Evolutionary conservation across 176 grass and related monocot species (phyloP), one percentile per base, ranked within the genome.

Genomic region (Oryza punctata): DNA sequence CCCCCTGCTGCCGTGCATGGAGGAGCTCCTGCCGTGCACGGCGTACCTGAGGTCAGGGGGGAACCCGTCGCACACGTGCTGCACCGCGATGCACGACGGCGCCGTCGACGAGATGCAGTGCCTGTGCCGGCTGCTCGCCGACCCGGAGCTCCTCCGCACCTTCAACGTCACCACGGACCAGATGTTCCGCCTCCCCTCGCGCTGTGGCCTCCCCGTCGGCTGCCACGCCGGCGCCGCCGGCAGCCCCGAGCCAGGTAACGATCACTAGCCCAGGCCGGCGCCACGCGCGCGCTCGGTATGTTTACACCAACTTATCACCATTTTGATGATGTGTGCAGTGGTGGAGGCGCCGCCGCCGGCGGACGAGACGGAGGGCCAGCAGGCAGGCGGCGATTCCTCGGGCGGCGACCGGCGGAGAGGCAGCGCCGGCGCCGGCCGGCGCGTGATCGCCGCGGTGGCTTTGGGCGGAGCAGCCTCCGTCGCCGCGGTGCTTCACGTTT

Each of bases 161-260:
- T 89, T 89, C 88, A 85, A 89, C 83, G 83, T 89, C 83, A 82
- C 72, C 54, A 71, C 10, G 26, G 78, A 85, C 7, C 77, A 89
- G 66, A 81, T 76, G 83, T 81, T 89, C 44, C 64, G 5, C 78
- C 83, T 85, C 25, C 88, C 88, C 54, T 45, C 43, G 4, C 78
- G 83, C 30, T 89, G 88, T 78, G 25, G 21, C 82, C 78, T 89
- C 0, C 78, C 78, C 66, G 65, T 81, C 72, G 82, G 77, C 9
- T 85, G 82, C 71, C 78, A 44, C 65, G 15, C 65, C 78, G 72
- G 25, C 15, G n/a, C 37, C 78, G 3, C 35, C 72, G 81, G 81
- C 70, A 33, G 7, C 19, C 5, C 69, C 3, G 44, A 85, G 29
- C 88, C 88, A 67, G 83, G 88, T 89, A 61, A 61, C 18, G 18